Conservation (phyloP, 306 rosid genomes). For the Myrica gale region DNA sequence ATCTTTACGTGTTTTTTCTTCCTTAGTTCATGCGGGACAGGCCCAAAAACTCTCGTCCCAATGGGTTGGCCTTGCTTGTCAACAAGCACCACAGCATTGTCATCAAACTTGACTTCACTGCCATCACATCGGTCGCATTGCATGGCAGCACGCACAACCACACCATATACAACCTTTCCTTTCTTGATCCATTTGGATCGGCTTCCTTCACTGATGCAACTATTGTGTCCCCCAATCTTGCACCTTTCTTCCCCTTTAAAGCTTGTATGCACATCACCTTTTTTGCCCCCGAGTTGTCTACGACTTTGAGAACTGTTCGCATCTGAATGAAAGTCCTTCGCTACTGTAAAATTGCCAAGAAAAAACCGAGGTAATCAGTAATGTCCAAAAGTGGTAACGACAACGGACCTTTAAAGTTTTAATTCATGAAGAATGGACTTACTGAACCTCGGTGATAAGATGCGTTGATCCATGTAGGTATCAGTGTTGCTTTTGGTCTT, state of each 20-base stretch:
- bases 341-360: conserved; percentile 43
- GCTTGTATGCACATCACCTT: conserved; percentile 95
- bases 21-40: conserved; percentile 85
- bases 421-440: background rate
- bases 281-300: conserved; percentile 80
- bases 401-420: background rate
- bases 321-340: conserved; percentile 78
- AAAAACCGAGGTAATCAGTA: background rate
- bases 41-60: conserved; percentile 92
- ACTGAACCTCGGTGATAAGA: background rate
- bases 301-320: conserved; percentile 89
- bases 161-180: conserved; percentile 65
- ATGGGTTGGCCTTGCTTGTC: conserved; percentile 95
- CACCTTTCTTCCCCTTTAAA: conserved; percentile 84
- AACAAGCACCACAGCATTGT: conserved; percentile 75
- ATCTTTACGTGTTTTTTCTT: conserved; percentile 87
- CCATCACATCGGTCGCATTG: conserved; percentile 77
- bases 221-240: conserved; percentile 86
- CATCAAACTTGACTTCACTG: conserved; percentile 88
- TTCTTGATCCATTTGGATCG: conserved; percentile 80
- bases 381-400: conserved; percentile 3
- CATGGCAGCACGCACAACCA: conserved; percentile 75
- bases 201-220: conserved; percentile 91
- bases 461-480: background rate
- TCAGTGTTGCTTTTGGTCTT: background rate